phyloP scores from a whole-genome alignment of 148 eudicot genomes.

The Limonium bicolor region DNA sequence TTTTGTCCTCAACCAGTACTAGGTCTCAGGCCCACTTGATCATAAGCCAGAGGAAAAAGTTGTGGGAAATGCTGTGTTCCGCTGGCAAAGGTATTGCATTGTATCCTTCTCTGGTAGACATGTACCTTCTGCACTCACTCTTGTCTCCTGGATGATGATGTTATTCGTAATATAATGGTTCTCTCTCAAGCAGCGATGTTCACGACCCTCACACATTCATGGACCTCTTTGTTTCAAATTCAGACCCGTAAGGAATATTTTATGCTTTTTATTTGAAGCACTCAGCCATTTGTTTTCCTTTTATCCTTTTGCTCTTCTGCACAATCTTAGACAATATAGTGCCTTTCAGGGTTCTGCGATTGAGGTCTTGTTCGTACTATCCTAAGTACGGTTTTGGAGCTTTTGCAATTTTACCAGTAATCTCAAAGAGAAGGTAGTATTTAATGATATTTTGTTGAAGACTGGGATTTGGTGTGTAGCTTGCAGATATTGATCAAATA shows the following conservation, averaged over 20 bases:
- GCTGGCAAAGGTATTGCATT: conserved; percentile 78
- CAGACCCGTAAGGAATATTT: conserved; percentile 66
- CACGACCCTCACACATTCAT: conserved; percentile 87
- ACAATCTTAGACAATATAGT: no score
- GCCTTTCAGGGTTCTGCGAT: conserved; percentile 40
- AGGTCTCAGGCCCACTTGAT: conserved; percentile 76
- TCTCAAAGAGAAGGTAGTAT: conserved; percentile 61
- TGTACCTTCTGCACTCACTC: not conserved
- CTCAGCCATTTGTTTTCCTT: not conserved
- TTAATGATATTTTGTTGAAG: no score
- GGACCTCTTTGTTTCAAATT: conserved; percentile 62
- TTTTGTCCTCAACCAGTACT: conserved; percentile 31
- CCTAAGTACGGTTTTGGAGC: conserved; percentile 86
- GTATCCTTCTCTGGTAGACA: no score
- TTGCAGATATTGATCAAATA: not conserved
- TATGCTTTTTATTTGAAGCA: not conserved
- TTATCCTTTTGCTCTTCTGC: no score
- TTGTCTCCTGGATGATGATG: no score
- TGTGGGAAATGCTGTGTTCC: conserved; percentile 68
- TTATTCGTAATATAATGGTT: conserved; percentile 3
- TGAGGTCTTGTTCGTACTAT: conserved; percentile 78
- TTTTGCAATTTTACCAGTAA: conserved; percentile 65
- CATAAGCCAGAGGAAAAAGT: conserved; percentile 41
- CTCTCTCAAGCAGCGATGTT: conserved; percentile 42
- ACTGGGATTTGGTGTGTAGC: no score